A percentile compares a stretch with the other conserved stretches of the same genome.
Evolutionary conservation across 148 eudicot species (phyloP).

Genomic region (Fagopyrum esculentum): DNA sequence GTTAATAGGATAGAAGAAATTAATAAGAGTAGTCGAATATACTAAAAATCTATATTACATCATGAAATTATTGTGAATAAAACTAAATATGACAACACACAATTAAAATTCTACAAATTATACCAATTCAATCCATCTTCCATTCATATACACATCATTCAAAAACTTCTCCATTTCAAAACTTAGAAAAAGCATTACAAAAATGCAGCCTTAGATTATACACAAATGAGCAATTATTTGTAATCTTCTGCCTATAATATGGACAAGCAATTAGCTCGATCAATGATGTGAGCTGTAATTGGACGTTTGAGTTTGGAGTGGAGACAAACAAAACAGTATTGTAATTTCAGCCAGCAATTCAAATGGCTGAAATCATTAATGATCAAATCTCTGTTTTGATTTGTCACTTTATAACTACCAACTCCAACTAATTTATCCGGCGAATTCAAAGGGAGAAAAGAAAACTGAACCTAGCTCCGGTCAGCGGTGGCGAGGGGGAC

Average conservation of each 20-base stretch:
- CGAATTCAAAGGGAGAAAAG: not conserved
- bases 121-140: not conserved
- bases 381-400: not conserved
- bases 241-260: not conserved
- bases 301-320: not conserved
- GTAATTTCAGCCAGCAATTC: not conserved
- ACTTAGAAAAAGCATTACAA: not conserved
- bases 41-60: not conserved
- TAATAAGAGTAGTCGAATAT: too few species aligned
- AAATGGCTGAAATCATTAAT: not conserved
- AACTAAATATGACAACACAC: not conserved
- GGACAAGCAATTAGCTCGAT: not conserved
- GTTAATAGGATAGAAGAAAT: too few species aligned
- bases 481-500: constrained; percentile 45
- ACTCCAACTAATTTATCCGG: not conserved
- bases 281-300: not conserved
- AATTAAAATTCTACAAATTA: not conserved
- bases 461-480: not conserved
- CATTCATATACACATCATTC: not conserved
- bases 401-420: not conserved
- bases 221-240: not conserved
- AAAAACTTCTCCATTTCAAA: not conserved
- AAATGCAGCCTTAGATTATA: not conserved
- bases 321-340: not conserved
- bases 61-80: not conserved